Percentiles rank a stretch among this genome's conserved stretches.
phyloP scores from a whole-genome alignment of 306 rosid genomes.

The Boehmeria nivea region DNA sequence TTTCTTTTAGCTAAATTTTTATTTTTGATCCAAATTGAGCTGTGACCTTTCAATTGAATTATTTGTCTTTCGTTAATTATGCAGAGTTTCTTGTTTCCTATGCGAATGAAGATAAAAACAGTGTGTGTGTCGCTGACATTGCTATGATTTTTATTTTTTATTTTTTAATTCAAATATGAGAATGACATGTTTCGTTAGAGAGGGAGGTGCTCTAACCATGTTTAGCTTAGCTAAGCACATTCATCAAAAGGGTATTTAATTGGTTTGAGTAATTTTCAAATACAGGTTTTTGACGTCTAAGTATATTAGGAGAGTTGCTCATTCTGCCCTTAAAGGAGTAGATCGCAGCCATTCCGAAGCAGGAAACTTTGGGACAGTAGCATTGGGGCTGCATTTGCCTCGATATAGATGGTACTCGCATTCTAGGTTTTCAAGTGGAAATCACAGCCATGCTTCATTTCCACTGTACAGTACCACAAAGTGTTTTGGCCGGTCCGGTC shows the following conservation, averaged over 20 bases:
- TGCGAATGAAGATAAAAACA: too few species aligned
- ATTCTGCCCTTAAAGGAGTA: conserved; percentile 32
- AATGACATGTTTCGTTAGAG: neutral
- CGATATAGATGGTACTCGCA: conserved; percentile 39
- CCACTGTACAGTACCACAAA: conserved; percentile 35
- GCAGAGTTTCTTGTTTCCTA: neutral
- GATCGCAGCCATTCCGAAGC: conserved; percentile 31
- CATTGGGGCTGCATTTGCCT: conserved; percentile 44
- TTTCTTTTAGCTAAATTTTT: neutral
- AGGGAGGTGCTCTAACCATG: neutral
- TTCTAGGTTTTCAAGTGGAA: conserved; percentile 35
- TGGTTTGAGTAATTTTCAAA: conserved; percentile 14
- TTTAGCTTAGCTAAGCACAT: neutral
- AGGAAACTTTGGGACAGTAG: conserved; percentile 44
- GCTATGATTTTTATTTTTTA: neutral
- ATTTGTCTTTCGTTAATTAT: neutral
- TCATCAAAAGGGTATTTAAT: neutral
- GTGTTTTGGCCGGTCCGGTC: conserved; percentile 21
- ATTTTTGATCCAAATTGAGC: neutral
- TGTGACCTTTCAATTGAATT: neutral
- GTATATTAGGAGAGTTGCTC: conserved; percentile 40
- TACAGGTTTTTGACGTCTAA: conserved; percentile 75
- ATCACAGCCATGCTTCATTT: conserved; percentile 24
- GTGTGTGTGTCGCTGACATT: too few species aligned
- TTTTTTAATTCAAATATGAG: neutral